These are phyloP conservation scores for Leishmania mexicana DNA, from an alignment of 208 protist genomes.

Conservation along the genomic window DNA sequence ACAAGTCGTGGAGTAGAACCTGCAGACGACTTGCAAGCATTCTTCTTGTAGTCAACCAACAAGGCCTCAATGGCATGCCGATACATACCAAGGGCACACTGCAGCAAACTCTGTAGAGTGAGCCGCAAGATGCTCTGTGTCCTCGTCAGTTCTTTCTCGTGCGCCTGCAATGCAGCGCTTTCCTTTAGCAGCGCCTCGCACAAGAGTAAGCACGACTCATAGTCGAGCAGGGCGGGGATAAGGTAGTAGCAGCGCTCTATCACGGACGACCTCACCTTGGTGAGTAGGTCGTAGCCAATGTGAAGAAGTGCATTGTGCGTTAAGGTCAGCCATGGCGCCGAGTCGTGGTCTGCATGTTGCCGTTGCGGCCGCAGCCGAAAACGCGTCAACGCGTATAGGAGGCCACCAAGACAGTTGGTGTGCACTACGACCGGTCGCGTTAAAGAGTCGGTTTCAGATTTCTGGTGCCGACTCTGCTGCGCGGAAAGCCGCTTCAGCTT, in stretches of 20 bases:
- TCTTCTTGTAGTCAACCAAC: conserved; percentile 7
- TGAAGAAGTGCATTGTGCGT: conserved; percentile 22
- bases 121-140: not conserved
- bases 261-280: conserved; percentile 19
- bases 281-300: conserved; percentile 31
- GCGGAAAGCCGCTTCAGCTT: conserved; percentile 14
- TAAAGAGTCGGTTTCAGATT: not conserved
- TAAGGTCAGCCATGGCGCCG: conserved; percentile 7
- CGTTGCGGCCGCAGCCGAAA: not conserved
- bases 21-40: not conserved
- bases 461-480: not conserved
- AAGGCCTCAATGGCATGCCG: not conserved
- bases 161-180: not conserved
- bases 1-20: not conserved
- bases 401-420: conserved; percentile 14
- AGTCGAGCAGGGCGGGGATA: conserved; percentile 23
- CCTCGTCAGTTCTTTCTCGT: not conserved
- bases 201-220: conserved; percentile 18
- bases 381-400: conserved; percentile 11
- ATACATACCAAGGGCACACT: not conserved
- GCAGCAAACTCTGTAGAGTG: conserved; percentile 1
- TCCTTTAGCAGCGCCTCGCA: conserved; percentile 14
- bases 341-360: not conserved
- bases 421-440: conserved; percentile 2
- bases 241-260: conserved; percentile 36